A percentile compares a stretch with the other conserved stretches of the same genome.
These are phyloP conservation scores for Tremellales sp. DNA, from an alignment of 1,284 basidiomycete species.

Conservation along the genomic window DNA sequence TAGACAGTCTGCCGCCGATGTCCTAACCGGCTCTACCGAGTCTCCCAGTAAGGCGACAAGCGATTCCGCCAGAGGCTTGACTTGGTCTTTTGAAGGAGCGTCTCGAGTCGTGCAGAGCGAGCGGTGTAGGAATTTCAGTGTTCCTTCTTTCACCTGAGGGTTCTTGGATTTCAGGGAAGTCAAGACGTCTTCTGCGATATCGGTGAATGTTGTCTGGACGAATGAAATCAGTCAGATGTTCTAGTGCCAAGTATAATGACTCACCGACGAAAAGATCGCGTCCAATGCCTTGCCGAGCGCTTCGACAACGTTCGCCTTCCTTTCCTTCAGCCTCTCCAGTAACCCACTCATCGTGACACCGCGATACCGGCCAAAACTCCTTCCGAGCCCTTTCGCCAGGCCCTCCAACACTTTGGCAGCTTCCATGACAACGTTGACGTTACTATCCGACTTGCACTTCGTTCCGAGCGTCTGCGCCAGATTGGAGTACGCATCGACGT, in stretches of 20 bases:
- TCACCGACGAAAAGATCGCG: slow-evolving; percentile 79
- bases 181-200: slow-evolving; percentile 80
- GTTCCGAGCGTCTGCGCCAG: slow-evolving; percentile 62
- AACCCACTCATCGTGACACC: slow-evolving; percentile 72
- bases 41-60: slow-evolving; percentile 79
- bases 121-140: slow-evolving; percentile 81
- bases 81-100: slow-evolving; percentile 63
- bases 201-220: slow-evolving; percentile 67
- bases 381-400: slow-evolving; percentile 76
- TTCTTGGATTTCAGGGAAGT: slow-evolving; percentile 83
- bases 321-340: slow-evolving; percentile 89
- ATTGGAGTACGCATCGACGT: slow-evolving; percentile 50
- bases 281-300: slow-evolving; percentile 83
- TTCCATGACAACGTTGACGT: slow-evolving; percentile 90
- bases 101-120: slow-evolving; percentile 66
- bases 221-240: not conserved
- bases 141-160: slow-evolving; percentile 93
- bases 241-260: slow-evolving; percentile 29
- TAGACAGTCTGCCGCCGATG: slow-evolving; percentile 80
- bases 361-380: slow-evolving; percentile 69
- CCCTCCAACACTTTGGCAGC: slow-evolving; percentile 83
- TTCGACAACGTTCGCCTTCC: slow-evolving; percentile 87
- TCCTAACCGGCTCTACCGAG: slow-evolving; percentile 82
- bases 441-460: slow-evolving; percentile 84
- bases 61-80: slow-evolving; percentile 79